Base-by-base conservation (phyloP, 78 protist species). In the Pigoraptor vietnamica region DNA sequence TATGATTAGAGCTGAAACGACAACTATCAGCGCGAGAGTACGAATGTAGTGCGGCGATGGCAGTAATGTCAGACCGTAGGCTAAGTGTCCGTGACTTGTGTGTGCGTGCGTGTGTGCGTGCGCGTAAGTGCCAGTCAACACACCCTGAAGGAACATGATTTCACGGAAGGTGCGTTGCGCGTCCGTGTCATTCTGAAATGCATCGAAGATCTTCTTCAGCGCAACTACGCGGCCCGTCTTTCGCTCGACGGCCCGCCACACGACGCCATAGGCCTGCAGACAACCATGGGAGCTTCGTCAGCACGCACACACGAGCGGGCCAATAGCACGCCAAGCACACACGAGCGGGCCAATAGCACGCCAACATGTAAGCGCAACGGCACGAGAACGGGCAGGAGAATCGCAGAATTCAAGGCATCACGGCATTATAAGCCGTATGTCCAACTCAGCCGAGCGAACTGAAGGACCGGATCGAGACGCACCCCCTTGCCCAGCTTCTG, bases 181-280 rank as follows among this genome's bases (percentile, higher is more conserved):
- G 37, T 89, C 86, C 24, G 81, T 40, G 14, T 21, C 55, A 35
- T 39, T 88, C 32, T 40, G n/a, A 23, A 92, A 92, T 29, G 90
- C 40, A 24, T 82, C 37, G 88, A 84, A 1, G 24, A 90, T 24
- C 91, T 90, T 90, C 87, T 92, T 92, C 81, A 92, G 56, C 21
- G 93, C 93, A 88, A 92, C 93, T 1, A 9, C 0, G 35, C 1
- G 0, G 81, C 88, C 88, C 24, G 48, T 34, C 40, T 94, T 93
- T 39, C 89, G 91, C 90, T 98, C 99, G 0, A 90, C 90, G 35
- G 98, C 98, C 91, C 96, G 96, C 99, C 99, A 99, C 40, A 99
- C 99, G 37, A 98, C 95, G 0, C 99, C 99, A 93, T 99, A 99
- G 6, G 99, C 99, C 67, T 48, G 67, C 67, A 48, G 29, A 48